These are phyloP conservation scores for Amphicarpaea edgeworthii DNA, from an alignment of 306 rosid genomes.

Conservation along the genomic window DNA sequence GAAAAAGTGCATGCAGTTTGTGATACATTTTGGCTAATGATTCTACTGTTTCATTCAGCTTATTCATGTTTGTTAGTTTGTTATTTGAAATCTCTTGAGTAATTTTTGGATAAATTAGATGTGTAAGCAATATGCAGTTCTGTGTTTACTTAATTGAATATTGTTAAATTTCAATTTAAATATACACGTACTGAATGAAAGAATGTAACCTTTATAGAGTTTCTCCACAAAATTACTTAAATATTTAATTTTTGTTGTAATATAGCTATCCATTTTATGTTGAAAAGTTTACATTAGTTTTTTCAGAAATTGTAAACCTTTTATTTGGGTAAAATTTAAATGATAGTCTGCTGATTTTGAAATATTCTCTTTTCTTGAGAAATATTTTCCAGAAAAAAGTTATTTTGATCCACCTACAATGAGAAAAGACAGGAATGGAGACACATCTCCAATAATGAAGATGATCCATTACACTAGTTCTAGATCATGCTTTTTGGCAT, in stretches of 20 bases:
- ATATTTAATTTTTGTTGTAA: neutral
- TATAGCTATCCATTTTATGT: constrained; percentile 7
- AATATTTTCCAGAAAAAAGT: neutral
- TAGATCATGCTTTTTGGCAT: constrained; percentile 32
- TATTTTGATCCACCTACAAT: neutral
- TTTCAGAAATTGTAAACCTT: constrained; percentile 1
- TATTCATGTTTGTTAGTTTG: constrained; percentile 3
- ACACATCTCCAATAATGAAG: constrained; percentile 7
- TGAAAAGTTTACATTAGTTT: neutral
- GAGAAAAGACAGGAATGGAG: constrained; percentile 1
- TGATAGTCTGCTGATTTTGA: neutral
- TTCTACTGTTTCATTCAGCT: constrained; percentile 35
- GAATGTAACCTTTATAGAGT: neutral
- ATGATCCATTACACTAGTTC: constrained; percentile 15
- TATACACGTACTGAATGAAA: neutral
- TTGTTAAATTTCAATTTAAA: constrained; percentile 11
- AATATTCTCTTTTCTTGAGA: constrained; percentile 19
- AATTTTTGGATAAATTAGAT: constrained; percentile 13
- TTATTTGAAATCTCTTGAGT: neutral
- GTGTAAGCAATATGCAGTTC: constrained; percentile 24
- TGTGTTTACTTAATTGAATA: constrained; percentile 17
- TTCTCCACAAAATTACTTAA: constrained; percentile 9
- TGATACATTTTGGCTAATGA: constrained; percentile 6
- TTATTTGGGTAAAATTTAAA: constrained; percentile 1
- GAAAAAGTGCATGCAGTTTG: neutral